Base-by-base conservation (phyloP, 768 basidiomycete species). In the Kwoniella mangroviensis region DNA sequence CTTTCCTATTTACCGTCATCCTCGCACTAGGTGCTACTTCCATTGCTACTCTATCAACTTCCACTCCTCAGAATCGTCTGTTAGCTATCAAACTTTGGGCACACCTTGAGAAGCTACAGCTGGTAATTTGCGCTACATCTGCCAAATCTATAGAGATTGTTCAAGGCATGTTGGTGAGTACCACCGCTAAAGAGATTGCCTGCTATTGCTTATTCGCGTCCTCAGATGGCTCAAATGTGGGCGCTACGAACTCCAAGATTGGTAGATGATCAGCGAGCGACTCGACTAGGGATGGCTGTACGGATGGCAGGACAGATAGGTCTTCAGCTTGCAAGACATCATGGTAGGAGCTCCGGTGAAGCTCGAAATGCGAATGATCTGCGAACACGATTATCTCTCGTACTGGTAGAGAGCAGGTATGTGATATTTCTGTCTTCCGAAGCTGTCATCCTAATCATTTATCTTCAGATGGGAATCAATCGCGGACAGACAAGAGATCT, bases 141-240 rank as follows among this genome's bases (percentile, higher is more conserved):
- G 67, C 67, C 17, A 68, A 68, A 62, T 68, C 67, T 11, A 34
- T 68, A 11, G 67, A 68, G 41, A 68, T 68, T 19, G 59, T 68
- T 9, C 67, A 68, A 19, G 67, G 56, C 11, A 55, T 60, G 59
- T 21, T 68, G 19, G 67, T 68, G 51, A 53, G 67, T 52, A 28
- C 10, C 26, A 5, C 11, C 43, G 53, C 26, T 26, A 5, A 13
- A 0, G 19, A 9, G 0, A n/a, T 12, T 15, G 9, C 19, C 19
- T 41, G 17, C 11, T 22, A 13, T 11, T 21, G 7, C 42, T 54
- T 12, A 41, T 53, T 4, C 49, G 13, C 13, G 13, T 21, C 5
- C 13, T 17, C 19, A 68, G 67, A 24, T 68, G 21, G 58, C 59
- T 9, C 67, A 68, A 40, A 68, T 60, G 57, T 68, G 57, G 67